These are phyloP conservation scores for Dittrichia graveolens DNA, from an alignment of 129 eudicot genomes.

Conservation along the genomic window DNA sequence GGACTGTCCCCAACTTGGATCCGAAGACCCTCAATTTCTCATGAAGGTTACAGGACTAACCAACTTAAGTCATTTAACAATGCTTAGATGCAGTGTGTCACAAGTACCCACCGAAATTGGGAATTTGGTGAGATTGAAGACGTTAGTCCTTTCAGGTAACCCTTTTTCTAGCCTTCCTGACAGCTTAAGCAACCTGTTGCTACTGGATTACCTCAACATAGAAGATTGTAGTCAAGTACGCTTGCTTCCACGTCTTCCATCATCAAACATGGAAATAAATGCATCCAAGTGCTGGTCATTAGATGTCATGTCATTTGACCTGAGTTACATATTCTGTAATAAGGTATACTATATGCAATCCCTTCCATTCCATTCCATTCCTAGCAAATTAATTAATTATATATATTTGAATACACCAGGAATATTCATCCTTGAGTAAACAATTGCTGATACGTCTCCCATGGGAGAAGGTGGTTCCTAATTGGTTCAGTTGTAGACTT, in stretches of 20 bases:
- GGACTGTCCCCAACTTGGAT: neutral
- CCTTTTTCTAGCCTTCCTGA: slow-evolving; percentile 19
- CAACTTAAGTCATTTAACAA: neutral
- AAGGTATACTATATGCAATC: slow-evolving; percentile 1
- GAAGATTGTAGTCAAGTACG: neutral
- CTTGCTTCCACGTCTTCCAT: slow-evolving; percentile 21
- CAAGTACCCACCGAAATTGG: slow-evolving; percentile 23
- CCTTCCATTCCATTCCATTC: no score
- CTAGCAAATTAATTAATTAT: neutral
- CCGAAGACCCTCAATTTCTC: slow-evolving; percentile 16
- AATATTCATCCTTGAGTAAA: neutral
- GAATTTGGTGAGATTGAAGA: slow-evolving; percentile 20
- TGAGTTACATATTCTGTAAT: neutral
- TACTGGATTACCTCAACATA: neutral
- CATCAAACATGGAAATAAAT: neutral
- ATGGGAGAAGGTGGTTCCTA: neutral
- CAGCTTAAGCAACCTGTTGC: slow-evolving; percentile 16
- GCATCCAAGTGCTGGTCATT: neutral
- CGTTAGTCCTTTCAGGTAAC: slow-evolving; percentile 10
- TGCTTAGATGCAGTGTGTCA: neutral
- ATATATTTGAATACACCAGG: slow-evolving; percentile 10
- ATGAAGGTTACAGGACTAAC: slow-evolving; percentile 11
- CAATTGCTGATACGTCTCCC: neutral
- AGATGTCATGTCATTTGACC: slow-evolving; percentile 18
- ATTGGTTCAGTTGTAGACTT: no score